Evolutionary conservation across 208 protist genomes (phyloP), one percentile per base, ranked within the genome.

Genomic region (Leishmania mexicana): DNA sequence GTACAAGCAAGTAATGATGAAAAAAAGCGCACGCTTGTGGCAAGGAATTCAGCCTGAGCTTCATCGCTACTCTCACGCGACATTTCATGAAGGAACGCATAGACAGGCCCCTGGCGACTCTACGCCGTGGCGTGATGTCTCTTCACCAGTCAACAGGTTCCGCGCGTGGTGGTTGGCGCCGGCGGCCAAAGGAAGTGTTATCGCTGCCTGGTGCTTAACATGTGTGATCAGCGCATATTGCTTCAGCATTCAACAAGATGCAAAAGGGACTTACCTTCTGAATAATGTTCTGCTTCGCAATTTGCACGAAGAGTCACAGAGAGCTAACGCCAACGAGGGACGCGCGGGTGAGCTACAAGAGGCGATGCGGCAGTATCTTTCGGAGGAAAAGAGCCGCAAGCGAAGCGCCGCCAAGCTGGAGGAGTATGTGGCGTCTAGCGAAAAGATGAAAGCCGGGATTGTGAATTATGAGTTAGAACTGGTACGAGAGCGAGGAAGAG

Each of bases 71-170:
- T 80, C 93, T 17, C 89, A 96, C 70, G 88, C 93, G 1, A 96
- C 94, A 13, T 97, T 97, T 89, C 94, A 97, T 75, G 93, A 97
- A 38, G 94, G 94, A 35, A 93, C 91, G 8, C 94, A 96, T 62
- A 87, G 94, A 15, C 91, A 94, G 75, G 93, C 94, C 40, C 94
- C 94, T 40, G 94, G 94, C 58, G 94, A 97, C 81, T 95, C 93
- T 19, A 96, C 93, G 21, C 94, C 94, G 40, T 97, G 94, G 93
- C 88, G 91, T 40, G 92, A 96, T 75, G 88, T 87, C 60, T 92
- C 90, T 24, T 95, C 94, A 31, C 94, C 94, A 54, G 83, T 97
- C n/a, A 93, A 95, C 67, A 73, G 93, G 35, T 64, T 96, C 72
- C 88, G 90, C 42, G 84, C 79, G 45, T 96, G 94, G 92, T 96